Percentiles rank a stretch among this genome's conserved stretches.
phyloP scores from a whole-genome alignment of 2,329 filamentous ascomycete genomes.

The Beauveria medogensis region DNA sequence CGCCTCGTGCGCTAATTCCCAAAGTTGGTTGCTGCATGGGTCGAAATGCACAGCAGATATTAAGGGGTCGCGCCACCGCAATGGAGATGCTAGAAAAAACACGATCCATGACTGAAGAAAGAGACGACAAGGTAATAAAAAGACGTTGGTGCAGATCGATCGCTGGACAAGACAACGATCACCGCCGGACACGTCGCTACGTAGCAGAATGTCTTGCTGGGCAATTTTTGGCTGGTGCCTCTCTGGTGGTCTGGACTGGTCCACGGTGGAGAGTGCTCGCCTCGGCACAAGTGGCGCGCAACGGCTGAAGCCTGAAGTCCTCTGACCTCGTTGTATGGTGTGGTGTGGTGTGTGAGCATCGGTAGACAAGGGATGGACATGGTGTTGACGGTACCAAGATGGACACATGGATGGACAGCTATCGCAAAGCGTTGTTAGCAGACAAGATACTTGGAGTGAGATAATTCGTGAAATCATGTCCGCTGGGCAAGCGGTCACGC shows the following conservation, averaged over 20 bases:
- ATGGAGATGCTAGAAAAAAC: not conserved
- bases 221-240: not conserved
- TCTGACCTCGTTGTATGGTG: not conserved
- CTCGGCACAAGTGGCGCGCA: constrained; percentile 2
- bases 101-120: too few species aligned
- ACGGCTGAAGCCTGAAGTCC: constrained; percentile 2
- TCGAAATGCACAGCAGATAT: not conserved
- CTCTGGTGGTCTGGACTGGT: constrained; percentile 10
- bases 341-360: not conserved
- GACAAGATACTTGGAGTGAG: not conserved
- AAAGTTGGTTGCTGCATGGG: not conserved
- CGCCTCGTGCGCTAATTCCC: not conserved
- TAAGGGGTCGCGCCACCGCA: not conserved
- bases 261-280: constrained; percentile 3
- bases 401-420: too few species aligned
- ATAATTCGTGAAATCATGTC: too few species aligned
- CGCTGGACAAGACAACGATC: not conserved
- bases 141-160: not conserved
- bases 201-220: not conserved
- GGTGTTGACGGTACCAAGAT: not conserved
- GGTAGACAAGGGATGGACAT: not conserved
- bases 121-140: too few species aligned
- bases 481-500: not conserved
- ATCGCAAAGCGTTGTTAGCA: not conserved
- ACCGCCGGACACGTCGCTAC: not conserved